A percentile compares a stretch with the other conserved stretches of the same genome.
These are phyloP conservation scores for Pisolithus tinctorius DNA, from an alignment of 768 basidiomycete genomes.

Conservation along the genomic window DNA sequence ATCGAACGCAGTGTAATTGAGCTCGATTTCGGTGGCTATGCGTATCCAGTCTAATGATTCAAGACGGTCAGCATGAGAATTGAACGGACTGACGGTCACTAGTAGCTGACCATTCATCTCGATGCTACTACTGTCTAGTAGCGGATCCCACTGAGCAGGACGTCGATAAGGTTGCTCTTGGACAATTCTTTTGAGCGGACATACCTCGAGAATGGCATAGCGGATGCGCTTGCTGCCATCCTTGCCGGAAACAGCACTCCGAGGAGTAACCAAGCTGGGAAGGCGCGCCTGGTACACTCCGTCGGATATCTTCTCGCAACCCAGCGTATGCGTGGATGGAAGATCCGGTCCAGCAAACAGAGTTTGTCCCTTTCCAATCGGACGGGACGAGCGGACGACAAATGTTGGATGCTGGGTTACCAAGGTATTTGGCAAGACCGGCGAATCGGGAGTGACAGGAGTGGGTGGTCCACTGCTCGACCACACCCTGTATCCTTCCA, in stretches of 20 bases:
- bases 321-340: constrained; percentile 26
- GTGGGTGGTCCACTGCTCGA: constrained; percentile 55
- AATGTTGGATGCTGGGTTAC: constrained; percentile 32
- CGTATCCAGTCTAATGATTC: constrained; percentile 72
- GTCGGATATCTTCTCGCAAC: constrained; percentile 46
- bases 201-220: constrained; percentile 79
- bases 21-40: constrained; percentile 86
- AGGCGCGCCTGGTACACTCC: constrained; percentile 66
- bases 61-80: constrained; percentile 1
- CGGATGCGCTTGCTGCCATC: constrained; percentile 65
- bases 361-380: constrained; percentile 45
- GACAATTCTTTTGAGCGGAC: constrained; percentile 3
- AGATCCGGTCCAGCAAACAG: constrained; percentile 26
- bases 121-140: constrained; percentile 87
- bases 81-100: not conserved
- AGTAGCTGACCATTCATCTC: constrained; percentile 59
- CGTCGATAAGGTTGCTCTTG: not conserved
- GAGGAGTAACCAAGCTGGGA: constrained; percentile 77
- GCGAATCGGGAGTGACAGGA: constrained; percentile 24
- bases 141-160: constrained; percentile 64
- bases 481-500: constrained; percentile 78
- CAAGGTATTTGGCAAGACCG: constrained; percentile 7
- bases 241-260: constrained; percentile 53
- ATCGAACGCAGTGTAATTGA: constrained; percentile 82
- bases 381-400: constrained; percentile 62